Percentiles rank a stretch among this genome's conserved stretches.
These are phyloP conservation scores for Lathyrus sativus DNA, from an alignment of 306 rosid species.

Conservation along the genomic window DNA sequence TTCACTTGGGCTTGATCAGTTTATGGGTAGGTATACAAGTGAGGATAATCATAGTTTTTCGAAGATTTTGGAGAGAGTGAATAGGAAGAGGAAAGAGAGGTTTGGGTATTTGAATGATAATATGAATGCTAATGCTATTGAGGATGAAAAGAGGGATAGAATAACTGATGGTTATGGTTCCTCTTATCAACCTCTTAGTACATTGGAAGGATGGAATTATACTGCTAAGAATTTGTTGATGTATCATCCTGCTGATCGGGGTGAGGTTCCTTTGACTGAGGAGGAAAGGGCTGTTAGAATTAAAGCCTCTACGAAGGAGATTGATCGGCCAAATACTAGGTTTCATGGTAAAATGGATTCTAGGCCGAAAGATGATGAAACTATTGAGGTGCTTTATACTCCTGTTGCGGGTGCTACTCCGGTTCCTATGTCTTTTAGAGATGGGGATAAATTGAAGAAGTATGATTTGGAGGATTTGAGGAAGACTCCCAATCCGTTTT, in stretches of 20 bases:
- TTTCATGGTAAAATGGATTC: constrained; percentile 84
- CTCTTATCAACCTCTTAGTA: constrained; percentile 83
- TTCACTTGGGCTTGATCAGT: constrained; percentile 71
- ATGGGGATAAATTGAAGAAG: constrained; percentile 75
- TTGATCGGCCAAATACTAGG: constrained; percentile 61
- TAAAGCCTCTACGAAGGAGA: constrained; percentile 82
- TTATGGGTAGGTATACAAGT: constrained; percentile 79
- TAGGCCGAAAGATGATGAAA: constrained; percentile 78
- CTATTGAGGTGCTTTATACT: constrained; percentile 71
- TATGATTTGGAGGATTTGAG: constrained; percentile 96
- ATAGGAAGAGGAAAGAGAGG: constrained; percentile 97
- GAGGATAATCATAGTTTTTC: constrained; percentile 89
- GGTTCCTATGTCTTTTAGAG: constrained; percentile 56
- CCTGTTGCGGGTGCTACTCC: constrained; percentile 86
- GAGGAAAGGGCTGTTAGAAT: constrained; percentile 73
- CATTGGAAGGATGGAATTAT: constrained; percentile 89
- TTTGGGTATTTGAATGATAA: constrained; percentile 62
- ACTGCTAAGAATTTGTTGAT: constrained; percentile 82
- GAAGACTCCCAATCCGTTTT: constrained; percentile 87
- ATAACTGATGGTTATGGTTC: constrained; percentile 95
- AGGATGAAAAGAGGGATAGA: constrained; percentile 81
- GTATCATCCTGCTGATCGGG: constrained; percentile 93
- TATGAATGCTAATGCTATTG: constrained; percentile 54
- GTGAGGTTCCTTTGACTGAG: constrained; percentile 83
- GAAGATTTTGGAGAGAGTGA: constrained; percentile 77